phyloP scores from a whole-genome alignment of 192 early-diverging fungal genomes.

The Ambispora gerdemannii region DNA sequence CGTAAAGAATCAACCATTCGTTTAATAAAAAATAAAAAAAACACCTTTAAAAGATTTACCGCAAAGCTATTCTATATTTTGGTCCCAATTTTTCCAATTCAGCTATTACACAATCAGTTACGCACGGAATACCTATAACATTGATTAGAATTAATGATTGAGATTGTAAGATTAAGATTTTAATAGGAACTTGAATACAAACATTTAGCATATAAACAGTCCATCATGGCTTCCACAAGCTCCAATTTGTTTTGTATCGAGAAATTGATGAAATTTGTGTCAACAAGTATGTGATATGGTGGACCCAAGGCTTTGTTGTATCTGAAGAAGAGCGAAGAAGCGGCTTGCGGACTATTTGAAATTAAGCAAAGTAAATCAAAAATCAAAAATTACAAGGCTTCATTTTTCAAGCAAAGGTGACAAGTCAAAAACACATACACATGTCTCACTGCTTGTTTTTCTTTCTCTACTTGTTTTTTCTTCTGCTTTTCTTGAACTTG shows the following conservation, averaged over 20 bases:
- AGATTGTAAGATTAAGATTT: not conserved
- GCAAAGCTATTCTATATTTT: constrained; percentile 92
- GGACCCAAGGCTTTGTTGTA: constrained; percentile 94
- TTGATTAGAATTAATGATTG: not conserved
- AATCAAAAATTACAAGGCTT: not conserved
- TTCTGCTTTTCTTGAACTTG: constrained; percentile 62
- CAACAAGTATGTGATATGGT: constrained; percentile 93
- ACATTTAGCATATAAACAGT: constrained; percentile 97
- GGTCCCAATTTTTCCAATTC: constrained; percentile 97
- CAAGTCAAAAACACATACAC: constrained; percentile 59
- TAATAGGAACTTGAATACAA: constrained; percentile 15
- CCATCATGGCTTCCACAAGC: constrained; percentile 96
- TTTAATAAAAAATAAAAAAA: not conserved
- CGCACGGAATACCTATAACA: constrained; percentile 76
- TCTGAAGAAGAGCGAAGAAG: constrained; percentile 95
- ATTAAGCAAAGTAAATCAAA: no score
- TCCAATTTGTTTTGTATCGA: constrained; percentile 99
- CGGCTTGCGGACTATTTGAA: constrained; percentile 74
- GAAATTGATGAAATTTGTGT: constrained; percentile 99
- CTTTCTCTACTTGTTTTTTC: constrained; percentile 65
- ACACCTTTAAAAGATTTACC: constrained; percentile 38
- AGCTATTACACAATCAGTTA: constrained; percentile 98
- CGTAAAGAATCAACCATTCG: not conserved
- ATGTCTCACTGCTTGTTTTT: constrained; percentile 67
- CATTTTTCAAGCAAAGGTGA: not conserved